Conservation (phyloP, 306 rosid species). For the Trifolium fragiferum region DNA sequence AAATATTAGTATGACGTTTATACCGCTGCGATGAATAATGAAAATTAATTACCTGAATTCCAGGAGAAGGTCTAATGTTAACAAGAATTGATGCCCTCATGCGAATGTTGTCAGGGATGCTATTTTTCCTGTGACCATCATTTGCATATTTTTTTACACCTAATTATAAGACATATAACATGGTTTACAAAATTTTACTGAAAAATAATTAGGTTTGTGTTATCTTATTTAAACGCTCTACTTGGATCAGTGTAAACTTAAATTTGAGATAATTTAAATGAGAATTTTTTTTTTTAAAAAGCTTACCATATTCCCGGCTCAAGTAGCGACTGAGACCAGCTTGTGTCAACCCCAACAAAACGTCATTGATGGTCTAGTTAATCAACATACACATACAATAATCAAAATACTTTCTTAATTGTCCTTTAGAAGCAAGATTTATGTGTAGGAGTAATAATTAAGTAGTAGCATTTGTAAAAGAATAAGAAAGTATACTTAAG, state of each 20-base stretch:
- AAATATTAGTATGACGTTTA: too few species aligned
- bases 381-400: slow-evolving; percentile 11
- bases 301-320: slow-evolving; percentile 55
- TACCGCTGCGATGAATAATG: too few species aligned
- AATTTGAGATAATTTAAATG: too few species aligned
- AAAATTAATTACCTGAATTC: slow-evolving; percentile 75
- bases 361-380: slow-evolving; percentile 68
- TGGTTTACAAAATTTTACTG: too few species aligned
- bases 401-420: background rate
- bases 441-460: background rate
- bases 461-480: background rate
- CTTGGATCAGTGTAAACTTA: too few species aligned
- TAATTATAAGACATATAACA: background rate
- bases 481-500: too few species aligned
- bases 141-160: slow-evolving; percentile 28
- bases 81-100: slow-evolving; percentile 58
- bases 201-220: too few species aligned
- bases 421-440: background rate
- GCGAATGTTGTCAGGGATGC: slow-evolving; percentile 44
- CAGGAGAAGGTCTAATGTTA: slow-evolving; percentile 57
- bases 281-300: too few species aligned
- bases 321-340: slow-evolving; percentile 61
- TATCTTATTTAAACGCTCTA: too few species aligned
- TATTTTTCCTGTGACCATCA: background rate
- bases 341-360: slow-evolving; percentile 69